Evolutionary conservation across 331 rosid species (phyloP).

Genomic region (Rhamnella rubrinervis): DNA sequence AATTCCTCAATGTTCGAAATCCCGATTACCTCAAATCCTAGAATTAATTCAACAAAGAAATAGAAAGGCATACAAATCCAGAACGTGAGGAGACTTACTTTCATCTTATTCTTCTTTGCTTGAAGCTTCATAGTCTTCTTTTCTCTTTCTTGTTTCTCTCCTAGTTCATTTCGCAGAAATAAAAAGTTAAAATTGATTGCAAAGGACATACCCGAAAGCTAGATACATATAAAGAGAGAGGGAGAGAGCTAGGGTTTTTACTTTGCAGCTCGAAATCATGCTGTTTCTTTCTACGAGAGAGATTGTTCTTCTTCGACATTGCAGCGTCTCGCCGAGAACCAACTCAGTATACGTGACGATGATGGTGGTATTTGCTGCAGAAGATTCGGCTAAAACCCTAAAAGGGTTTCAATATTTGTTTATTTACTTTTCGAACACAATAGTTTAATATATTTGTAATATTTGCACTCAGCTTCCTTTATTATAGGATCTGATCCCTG

Average conservation of each 20-base stretch:
- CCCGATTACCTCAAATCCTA: neutral
- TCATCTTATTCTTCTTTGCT: conserved; percentile 77
- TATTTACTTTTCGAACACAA: neutral
- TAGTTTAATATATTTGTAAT: neutral
- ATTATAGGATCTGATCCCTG: neutral
- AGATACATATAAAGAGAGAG: neutral
- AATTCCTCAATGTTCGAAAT: neutral
- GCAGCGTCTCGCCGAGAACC: neutral
- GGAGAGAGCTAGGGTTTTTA: conserved; percentile 25
- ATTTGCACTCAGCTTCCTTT: neutral
- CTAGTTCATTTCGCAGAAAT: conserved; percentile 30
- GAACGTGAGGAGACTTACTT: conserved; percentile 36
- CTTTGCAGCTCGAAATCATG: conserved; percentile 79
- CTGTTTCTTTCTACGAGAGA: conserved; percentile 74
- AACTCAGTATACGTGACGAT: neutral
- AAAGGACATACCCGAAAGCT: neutral
- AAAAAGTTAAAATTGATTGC: conserved; percentile 10
- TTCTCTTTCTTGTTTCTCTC: conserved; percentile 67
- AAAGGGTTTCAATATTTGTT: neutral
- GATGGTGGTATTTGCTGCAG: too few species aligned
- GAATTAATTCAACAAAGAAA: neutral
- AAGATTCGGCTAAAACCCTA: conserved; percentile 30
- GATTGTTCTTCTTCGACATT: conserved; percentile 95
- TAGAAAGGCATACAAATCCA: neutral
- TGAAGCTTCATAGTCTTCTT: conserved; percentile 65